Evolutionary conservation across 352 stramenopile species (phyloP).

Genomic region (Aphanomyces astaci): DNA sequence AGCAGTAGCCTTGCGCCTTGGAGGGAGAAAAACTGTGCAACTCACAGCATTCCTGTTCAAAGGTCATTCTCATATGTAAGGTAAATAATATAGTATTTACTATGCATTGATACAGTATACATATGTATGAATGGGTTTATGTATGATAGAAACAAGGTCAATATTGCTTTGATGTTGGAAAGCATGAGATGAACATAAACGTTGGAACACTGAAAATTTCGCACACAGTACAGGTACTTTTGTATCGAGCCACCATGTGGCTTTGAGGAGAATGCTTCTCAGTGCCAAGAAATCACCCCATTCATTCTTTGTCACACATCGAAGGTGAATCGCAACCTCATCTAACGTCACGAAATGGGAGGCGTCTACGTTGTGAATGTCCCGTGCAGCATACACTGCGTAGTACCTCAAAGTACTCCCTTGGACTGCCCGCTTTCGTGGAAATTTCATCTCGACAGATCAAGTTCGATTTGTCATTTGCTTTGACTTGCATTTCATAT

Average conservation of each 20-base stretch:
- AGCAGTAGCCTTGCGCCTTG: neutral
- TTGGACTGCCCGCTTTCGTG: too few species aligned
- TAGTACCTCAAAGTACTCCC: too few species aligned
- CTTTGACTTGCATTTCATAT: too few species aligned
- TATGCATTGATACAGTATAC: neutral
- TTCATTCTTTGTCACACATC: neutral
- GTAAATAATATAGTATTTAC: neutral
- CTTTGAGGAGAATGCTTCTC: neutral
- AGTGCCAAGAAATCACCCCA: neutral
- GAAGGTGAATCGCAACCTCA: too few species aligned
- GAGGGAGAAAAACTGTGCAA: neutral
- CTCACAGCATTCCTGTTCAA: neutral
- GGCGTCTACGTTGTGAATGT: too few species aligned
- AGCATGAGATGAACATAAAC: neutral
- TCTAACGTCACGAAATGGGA: too few species aligned
- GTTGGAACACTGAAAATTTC: neutral
- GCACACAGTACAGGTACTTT: neutral
- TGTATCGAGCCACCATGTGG: neutral
- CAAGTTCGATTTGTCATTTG: too few species aligned
- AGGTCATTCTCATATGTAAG: neutral
- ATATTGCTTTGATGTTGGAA: neutral
- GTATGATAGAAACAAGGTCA: too few species aligned
- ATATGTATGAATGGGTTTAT: neutral
- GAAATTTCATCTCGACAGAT: too few species aligned
- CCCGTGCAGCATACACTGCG: too few species aligned